These are phyloP conservation scores for Globisporangium camurandrum DNA, from an alignment of 352 stramenopile species.

Conservation along the genomic window DNA sequence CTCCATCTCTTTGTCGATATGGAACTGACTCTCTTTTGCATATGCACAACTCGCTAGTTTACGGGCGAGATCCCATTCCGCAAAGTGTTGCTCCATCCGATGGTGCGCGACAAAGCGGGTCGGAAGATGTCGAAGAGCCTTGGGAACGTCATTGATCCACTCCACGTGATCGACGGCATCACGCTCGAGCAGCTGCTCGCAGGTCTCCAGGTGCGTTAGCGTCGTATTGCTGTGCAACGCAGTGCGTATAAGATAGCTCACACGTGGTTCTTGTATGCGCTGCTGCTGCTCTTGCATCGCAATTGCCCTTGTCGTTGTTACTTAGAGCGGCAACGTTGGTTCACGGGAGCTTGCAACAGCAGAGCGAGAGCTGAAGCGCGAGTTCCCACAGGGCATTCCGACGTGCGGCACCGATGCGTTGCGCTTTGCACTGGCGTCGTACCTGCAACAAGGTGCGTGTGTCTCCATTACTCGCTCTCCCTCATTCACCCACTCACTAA, in stretches of 20 bases:
- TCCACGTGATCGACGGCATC: conserved; percentile 98
- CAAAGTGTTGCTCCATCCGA: conserved; percentile 98
- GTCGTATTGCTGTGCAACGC: neutral
- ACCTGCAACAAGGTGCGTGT: conserved; percentile 73
- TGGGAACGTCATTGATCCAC: conserved; percentile 99
- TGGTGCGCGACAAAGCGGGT: conserved; percentile 99
- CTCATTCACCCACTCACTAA: neutral
- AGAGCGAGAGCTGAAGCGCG: conserved; percentile 92
- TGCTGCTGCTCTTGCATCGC: neutral
- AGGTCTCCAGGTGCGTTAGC: conserved; percentile 85
- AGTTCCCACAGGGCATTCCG: conserved; percentile 98
- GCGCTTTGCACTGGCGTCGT: conserved; percentile 95
- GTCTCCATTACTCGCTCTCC: too few species aligned
- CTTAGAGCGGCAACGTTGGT: conserved; percentile 51
- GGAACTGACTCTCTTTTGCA: neutral
- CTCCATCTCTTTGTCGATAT: neutral
- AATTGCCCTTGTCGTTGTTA: too few species aligned
- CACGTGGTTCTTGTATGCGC: neutral
- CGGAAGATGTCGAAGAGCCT: conserved; percentile 99
- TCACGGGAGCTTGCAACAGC: conserved; percentile 93
- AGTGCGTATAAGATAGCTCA: neutral
- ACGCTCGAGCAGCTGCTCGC: conserved; percentile 89
- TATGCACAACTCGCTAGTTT: conserved; percentile 28
- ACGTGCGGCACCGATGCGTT: conserved; percentile 97
- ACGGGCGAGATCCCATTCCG: conserved; percentile 96